A percentile compares a stretch with the other conserved stretches of the same genome.
Evolutionary conservation across 2,329 filamentous ascomycete genomes (phyloP).

Genomic region (Scolecobasidium constrictum): DNA sequence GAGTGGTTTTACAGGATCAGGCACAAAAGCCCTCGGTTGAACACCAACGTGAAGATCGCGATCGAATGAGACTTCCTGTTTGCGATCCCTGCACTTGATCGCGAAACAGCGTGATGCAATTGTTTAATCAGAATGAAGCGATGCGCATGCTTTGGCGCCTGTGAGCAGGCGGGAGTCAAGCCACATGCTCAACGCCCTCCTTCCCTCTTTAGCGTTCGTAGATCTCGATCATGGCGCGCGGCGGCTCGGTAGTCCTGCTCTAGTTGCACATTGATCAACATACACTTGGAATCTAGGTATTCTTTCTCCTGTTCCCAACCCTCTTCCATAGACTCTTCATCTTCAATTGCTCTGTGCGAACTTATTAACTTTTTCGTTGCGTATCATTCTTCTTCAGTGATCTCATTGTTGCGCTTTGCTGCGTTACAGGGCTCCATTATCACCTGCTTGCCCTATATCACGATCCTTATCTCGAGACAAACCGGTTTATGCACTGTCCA

Average conservation of each 20-base stretch:
- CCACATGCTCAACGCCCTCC: not conserved
- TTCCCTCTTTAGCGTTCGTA: not conserved
- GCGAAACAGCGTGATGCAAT: not conserved
- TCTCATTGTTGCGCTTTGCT: no score
- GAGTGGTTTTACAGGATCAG: not conserved
- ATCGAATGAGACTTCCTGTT: not conserved
- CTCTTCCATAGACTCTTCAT: no score
- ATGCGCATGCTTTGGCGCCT: not conserved
- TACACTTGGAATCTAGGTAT: not conserved
- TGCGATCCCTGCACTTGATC: not conserved
- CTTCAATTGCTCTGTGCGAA: no score
- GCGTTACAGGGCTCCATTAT: no score
- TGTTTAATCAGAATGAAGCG: not conserved
- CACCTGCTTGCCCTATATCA: no score
- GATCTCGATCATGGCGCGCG: not conserved
- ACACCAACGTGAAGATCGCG: not conserved
- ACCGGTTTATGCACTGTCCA: no score
- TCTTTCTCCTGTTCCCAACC: no score
- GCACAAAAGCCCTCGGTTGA: no score
- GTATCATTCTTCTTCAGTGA: no score
- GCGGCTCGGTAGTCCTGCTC: not conserved
- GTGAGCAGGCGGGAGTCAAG: no score
- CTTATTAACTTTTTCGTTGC: no score
- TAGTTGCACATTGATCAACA: not conserved
- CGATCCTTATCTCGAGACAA: no score